These are phyloP conservation scores for Mycothermus thermophilus DNA, from an alignment of 495 filamentous ascomycete genomes.

Conservation along the genomic window DNA sequence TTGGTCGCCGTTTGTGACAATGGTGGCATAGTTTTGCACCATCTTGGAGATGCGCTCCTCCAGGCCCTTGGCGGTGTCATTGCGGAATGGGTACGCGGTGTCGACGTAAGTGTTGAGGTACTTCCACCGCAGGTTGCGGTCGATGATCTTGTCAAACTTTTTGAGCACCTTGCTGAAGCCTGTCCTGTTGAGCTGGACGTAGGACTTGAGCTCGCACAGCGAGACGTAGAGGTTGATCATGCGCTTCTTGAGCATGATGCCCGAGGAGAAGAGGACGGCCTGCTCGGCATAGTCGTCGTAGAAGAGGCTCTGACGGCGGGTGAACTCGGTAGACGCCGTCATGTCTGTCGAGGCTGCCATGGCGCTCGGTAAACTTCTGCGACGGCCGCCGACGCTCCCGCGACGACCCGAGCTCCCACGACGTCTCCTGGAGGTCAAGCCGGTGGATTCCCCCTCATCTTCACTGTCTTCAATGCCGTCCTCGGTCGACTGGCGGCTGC, in stretches of 20 bases:
- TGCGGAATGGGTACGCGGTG: conserved; percentile 60
- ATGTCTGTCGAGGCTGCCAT: conserved; percentile 28
- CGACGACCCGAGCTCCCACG: conserved; percentile 22
- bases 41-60: conserved; percentile 56
- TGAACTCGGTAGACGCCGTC: conserved; percentile 40
- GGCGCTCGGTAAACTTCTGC: conserved; percentile 17
- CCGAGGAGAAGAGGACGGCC: conserved; percentile 58
- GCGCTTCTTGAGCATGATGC: conserved; percentile 81
- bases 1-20: conserved; percentile 69
- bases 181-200: conserved; percentile 89
- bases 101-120: conserved; percentile 66
- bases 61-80: conserved; percentile 51
- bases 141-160: conserved; percentile 95
- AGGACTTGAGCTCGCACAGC: conserved; percentile 91
- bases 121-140: conserved; percentile 56
- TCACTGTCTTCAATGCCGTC: conserved; percentile 40
- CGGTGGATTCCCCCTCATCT: conserved; percentile 54
- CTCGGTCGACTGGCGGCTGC: conserved; percentile 33
- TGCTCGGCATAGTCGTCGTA: conserved; percentile 69
- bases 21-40: conserved; percentile 64
- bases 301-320: conserved; percentile 41
- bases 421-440: conserved; percentile 31
- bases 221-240: conserved; percentile 77
- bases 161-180: conserved; percentile 93
- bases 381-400: no score